Percentiles rank a stretch among this genome's conserved stretches.
Evolutionary conservation across 495 filamentous ascomycete species (phyloP).

Genomic region (Ascodesmis nigricans): DNA sequence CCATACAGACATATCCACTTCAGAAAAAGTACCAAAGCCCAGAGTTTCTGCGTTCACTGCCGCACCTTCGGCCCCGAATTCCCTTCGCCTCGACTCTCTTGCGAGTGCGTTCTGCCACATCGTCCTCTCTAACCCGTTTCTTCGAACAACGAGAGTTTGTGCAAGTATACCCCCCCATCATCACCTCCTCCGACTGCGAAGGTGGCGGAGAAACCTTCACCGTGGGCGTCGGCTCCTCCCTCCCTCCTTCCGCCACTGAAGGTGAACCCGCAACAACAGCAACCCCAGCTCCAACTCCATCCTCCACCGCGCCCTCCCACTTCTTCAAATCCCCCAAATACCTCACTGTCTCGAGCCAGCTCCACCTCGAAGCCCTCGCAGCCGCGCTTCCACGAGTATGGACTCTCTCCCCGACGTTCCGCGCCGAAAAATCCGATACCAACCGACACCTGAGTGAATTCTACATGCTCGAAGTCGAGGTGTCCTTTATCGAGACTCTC

Average conservation of each 20-base stretch:
- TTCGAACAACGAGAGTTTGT: conserved; percentile 49
- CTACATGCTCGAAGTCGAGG: conserved; percentile 92
- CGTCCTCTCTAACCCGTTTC: conserved; percentile 48
- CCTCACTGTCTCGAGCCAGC: conserved; percentile 81
- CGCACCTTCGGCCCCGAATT: conserved; percentile 70
- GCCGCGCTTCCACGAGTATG: conserved; percentile 78
- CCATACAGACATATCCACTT: conserved; percentile 57
- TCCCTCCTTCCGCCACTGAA: conserved; percentile 13
- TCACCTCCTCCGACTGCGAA: conserved; percentile 95
- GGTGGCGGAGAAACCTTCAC: conserved; percentile 92
- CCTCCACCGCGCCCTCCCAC: conserved; percentile 2
- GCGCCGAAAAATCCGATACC: conserved; percentile 86
- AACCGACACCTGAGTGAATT: conserved; percentile 90
- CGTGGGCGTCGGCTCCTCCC: conserved; percentile 30
- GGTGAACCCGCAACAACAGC: conserved; percentile 21
- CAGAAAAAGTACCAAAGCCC: conserved; percentile 85
- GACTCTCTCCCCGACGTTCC: conserved; percentile 82
- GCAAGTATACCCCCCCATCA: conserved; percentile 77
- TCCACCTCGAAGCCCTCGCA: conserved; percentile 83
- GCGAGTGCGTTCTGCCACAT: conserved; percentile 59
- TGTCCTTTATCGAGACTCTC: conserved; percentile 51
- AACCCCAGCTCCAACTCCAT: neutral
- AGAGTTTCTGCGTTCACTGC: conserved; percentile 71
- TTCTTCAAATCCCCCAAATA: conserved; percentile 90
- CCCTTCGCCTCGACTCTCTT: conserved; percentile 61